phyloP scores from a whole-genome alignment of 2,329 filamentous ascomycete genomes.

The Cordyceps cicadae region DNA sequence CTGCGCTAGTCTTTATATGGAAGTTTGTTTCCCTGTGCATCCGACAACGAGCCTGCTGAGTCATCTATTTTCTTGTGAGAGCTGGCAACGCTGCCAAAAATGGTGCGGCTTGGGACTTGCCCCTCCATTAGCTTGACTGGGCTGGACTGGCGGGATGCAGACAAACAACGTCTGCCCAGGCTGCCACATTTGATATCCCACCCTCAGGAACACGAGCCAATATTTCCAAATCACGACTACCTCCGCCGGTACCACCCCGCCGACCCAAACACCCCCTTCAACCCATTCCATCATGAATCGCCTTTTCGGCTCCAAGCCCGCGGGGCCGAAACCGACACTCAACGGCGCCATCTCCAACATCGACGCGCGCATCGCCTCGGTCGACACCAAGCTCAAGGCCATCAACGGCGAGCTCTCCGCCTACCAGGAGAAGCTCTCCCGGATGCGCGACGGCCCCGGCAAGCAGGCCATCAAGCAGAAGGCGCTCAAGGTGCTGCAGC shows the following conservation, averaged over 20 bases:
- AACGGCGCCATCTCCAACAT: constrained; percentile 75
- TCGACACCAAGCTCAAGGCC: constrained; percentile 91
- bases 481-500: constrained; percentile 86
- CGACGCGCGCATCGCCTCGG: constrained; percentile 71
- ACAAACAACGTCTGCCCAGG: not conserved
- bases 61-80: not conserved
- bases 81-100: not conserved
- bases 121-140: not conserved
- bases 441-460: constrained; percentile 92
- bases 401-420: constrained; percentile 83
- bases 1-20: constrained; percentile 1
- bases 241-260: not conserved
- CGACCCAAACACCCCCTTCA: not conserved
- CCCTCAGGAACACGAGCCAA: not conserved
- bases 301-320: constrained; percentile 82
- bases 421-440: constrained; percentile 79
- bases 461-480: constrained; percentile 91
- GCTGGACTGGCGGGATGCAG: not conserved
- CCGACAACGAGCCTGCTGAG: not conserved
- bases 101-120: not conserved
- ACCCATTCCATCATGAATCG: constrained; percentile 66
- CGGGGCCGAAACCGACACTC: constrained; percentile 83
- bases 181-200: not conserved
- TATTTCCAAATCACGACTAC: not conserved
- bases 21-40: constrained; percentile 3